phyloP scores from a whole-genome alignment of 441 rosid genomes.

The Arabidopsis hybrid region DNA sequence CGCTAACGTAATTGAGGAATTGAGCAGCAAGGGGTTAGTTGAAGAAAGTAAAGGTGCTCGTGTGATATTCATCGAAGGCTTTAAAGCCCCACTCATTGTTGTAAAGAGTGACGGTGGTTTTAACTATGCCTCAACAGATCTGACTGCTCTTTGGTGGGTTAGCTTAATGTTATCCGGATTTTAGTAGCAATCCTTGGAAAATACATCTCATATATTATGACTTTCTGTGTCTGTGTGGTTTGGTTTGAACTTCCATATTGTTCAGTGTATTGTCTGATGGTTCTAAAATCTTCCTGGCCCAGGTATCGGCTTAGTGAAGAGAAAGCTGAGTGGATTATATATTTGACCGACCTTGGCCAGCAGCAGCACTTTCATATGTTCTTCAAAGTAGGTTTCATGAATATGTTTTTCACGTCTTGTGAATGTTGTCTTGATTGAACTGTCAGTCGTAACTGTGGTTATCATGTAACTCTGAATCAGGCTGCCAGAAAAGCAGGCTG shows the following conservation, averaged over 20 bases:
- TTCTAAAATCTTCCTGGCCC: constrained; percentile 28
- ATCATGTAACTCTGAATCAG: constrained; percentile 49
- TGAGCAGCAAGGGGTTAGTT: constrained; percentile 65
- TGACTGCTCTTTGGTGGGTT: constrained; percentile 87
- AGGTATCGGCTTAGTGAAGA: constrained; percentile 96
- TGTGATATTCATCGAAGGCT: constrained; percentile 76
- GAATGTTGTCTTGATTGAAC: constrained; percentile 1
- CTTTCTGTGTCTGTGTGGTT: background rate
- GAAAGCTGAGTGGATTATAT: constrained; percentile 93
- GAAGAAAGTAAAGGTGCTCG: constrained; percentile 90
- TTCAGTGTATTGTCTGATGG: background rate
- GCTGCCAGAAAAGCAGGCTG: constrained; percentile 85
- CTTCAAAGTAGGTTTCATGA: constrained; percentile 65
- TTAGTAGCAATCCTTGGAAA: background rate
- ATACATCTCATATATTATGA: background rate
- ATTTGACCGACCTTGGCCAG: constrained; percentile 95
- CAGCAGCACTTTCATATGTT: constrained; percentile 89
- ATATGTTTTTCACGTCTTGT: constrained; percentile 13
- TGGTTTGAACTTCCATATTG: no score
- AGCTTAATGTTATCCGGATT: background rate
- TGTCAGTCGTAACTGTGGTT: background rate
- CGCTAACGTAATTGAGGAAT: constrained; percentile 57
- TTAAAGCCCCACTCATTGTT: constrained; percentile 81
- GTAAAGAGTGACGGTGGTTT: constrained; percentile 94
- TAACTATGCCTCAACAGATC: constrained; percentile 93